A percentile compares a stretch with the other conserved stretches of the same genome.
phyloP scores from a whole-genome alignment of 768 basidiomycete genomes.

The Rhodotorula graminis region DNA sequence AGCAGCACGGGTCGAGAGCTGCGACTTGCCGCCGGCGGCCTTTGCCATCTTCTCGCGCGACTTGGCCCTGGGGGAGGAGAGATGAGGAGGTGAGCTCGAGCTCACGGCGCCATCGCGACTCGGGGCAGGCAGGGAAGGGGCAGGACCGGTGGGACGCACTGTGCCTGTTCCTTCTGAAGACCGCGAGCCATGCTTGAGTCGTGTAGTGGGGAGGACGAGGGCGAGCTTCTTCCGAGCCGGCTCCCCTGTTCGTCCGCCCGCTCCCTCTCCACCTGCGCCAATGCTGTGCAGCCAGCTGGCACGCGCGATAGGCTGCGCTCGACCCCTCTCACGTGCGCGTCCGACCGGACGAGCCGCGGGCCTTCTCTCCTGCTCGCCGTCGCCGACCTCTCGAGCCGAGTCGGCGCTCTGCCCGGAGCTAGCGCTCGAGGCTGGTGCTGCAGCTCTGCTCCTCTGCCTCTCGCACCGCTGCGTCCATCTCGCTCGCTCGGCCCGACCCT shows the following conservation, averaged over 20 bases:
- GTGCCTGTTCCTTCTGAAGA: conserved; percentile 5
- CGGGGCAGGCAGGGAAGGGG: too few relatives aligned
- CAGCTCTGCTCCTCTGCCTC: background rate
- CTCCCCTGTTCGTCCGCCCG: too few relatives aligned
- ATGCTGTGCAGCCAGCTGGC: too few relatives aligned
- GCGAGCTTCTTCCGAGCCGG: background rate
- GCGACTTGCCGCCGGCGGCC: conserved; percentile 1
- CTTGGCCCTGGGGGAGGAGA: background rate
- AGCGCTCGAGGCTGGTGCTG: too few relatives aligned
- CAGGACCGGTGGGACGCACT: background rate
- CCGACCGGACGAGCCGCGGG: too few relatives aligned
- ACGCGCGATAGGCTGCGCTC: too few relatives aligned
- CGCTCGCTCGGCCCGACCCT: too few relatives aligned
- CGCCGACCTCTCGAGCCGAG: too few relatives aligned
- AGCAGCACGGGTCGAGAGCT: background rate
- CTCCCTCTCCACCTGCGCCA: too few relatives aligned
- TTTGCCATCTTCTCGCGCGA: background rate
- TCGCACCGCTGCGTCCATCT: background rate
- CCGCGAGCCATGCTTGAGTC: conserved; percentile 1
- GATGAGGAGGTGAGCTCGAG: background rate
- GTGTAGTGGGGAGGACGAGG: background rate
- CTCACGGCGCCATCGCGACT: accelerated
- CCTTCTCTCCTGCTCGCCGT: too few relatives aligned
- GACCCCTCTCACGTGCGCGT: too few relatives aligned
- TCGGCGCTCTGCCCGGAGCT: too few relatives aligned